These are phyloP conservation scores for Blastosporella zonata DNA, from an alignment of 1,284 basidiomycete species.

Conservation along the genomic window DNA sequence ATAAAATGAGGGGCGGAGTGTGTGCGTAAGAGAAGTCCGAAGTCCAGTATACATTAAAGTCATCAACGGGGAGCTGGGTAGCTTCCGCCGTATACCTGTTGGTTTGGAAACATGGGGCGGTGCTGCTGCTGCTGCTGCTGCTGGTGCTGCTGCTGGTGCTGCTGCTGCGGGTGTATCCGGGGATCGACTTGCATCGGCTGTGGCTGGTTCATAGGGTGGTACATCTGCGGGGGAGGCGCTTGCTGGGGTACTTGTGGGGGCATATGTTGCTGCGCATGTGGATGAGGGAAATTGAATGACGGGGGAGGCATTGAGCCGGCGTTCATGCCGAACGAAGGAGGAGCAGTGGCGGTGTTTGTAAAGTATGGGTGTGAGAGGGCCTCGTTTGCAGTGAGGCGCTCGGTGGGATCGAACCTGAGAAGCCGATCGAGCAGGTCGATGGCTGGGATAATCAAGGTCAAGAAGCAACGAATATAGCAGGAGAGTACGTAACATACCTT, in stretches of 20 bases:
- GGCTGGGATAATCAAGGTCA: conserved; percentile 45
- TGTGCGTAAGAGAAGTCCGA: neutral
- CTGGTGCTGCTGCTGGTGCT: conserved; percentile 41
- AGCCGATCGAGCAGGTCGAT: conserved; percentile 94
- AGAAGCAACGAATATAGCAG: neutral
- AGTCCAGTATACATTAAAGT: neutral
- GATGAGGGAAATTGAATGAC: conserved; percentile 66
- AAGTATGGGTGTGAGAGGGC: conserved; percentile 95
- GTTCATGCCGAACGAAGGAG: conserved; percentile 41
- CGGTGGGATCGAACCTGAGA: conserved; percentile 94
- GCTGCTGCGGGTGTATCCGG: conserved; percentile 45
- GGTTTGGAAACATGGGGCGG: conserved; percentile 29
- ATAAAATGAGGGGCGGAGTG: neutral
- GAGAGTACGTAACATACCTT: conserved; percentile 50
- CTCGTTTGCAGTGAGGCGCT: conserved; percentile 90
- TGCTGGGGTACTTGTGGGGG: conserved; percentile 14
- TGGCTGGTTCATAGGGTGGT: conserved; percentile 15
- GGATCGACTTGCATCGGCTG: conserved; percentile 18
- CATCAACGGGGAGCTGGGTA: conserved; percentile 19
- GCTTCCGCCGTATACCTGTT: conserved; percentile 33
- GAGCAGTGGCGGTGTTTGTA: conserved; percentile 46
- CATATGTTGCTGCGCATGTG: conserved; percentile 34
- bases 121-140: conserved; percentile 44
- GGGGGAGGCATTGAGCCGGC: conserved; percentile 64
- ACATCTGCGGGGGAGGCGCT: conserved; percentile 14